Conservation (phyloP, 352 stramenopile genomes). For the Phytophthora foliorum region DNA sequence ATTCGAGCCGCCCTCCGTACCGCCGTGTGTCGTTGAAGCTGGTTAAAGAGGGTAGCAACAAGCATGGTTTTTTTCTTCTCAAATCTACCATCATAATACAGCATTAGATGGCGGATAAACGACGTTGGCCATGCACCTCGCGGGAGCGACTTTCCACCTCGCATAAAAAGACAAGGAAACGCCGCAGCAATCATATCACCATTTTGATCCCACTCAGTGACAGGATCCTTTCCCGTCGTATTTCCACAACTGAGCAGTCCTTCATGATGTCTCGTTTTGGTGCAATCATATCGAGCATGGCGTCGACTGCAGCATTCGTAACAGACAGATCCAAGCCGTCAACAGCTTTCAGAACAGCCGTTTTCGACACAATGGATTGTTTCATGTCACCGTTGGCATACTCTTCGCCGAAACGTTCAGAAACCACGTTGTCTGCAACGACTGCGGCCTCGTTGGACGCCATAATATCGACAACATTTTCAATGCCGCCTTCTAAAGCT, state of each 20-base stretch:
- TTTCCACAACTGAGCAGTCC: not conserved
- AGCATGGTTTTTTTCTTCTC: conserved; percentile 1
- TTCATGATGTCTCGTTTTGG: not conserved
- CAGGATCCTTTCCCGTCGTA: not conserved
- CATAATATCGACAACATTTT: too few species aligned
- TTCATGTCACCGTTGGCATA: not conserved
- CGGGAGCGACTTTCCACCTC: not conserved
- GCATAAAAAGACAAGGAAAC: conserved; percentile 17
- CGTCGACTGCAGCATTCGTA: conserved; percentile 4
- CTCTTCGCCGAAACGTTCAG: not conserved
- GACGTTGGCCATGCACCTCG: not conserved
- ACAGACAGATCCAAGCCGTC: conserved; percentile 4
- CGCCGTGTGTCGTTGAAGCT: conserved; percentile 2
- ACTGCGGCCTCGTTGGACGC: too few species aligned
- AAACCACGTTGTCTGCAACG: not conserved
- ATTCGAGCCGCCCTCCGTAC: conserved; percentile 1
- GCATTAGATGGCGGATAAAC: conserved; percentile 5
- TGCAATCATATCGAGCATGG: not conserved
- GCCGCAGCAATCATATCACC: conserved; percentile 13
- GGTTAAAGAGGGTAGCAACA: conserved; percentile 10
- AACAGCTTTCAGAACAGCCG: not conserved
- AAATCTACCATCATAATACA: conserved; percentile 13
- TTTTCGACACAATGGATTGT: not conserved
- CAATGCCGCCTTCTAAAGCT: too few species aligned
- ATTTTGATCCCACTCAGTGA: conserved; percentile 15